A percentile compares a stretch with the other conserved stretches of the same genome.
These are phyloP conservation scores for Syncephalastrum monosporum DNA, from an alignment of 371 early-diverging fungal species.

Conservation along the genomic window DNA sequence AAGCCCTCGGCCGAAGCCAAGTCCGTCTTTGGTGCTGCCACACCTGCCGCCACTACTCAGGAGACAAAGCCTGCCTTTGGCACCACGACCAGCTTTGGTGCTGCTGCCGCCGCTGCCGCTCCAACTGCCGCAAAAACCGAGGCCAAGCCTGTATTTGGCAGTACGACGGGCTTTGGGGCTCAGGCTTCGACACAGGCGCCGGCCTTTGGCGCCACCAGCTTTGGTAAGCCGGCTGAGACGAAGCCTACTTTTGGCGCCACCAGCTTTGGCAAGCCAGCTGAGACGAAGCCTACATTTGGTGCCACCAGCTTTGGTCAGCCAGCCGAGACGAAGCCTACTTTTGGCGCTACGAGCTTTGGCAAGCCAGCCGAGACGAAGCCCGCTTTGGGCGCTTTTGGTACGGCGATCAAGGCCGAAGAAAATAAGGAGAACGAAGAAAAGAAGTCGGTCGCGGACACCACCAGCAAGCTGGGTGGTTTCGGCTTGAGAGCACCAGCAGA, in stretches of 20 bases:
- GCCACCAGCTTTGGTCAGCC: constrained; percentile 12
- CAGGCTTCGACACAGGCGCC: constrained; percentile 9
- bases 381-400: background rate
- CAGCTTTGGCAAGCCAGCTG: constrained; percentile 1
- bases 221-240: constrained; percentile 20
- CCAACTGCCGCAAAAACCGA: background rate
- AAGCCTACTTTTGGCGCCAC: constrained; percentile 21
- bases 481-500: no score
- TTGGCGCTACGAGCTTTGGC: constrained; percentile 1
- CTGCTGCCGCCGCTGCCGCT: no score
- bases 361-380: constrained; percentile 1
- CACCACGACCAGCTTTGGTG: no score
- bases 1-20: no score
- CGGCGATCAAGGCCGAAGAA: background rate
- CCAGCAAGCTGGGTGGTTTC: background rate
- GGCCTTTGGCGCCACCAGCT: constrained; percentile 20
- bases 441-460: no score
- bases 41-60: no score
- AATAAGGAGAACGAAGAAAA: background rate
- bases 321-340: background rate
- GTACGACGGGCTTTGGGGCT: constrained; percentile 14
- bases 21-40: no score
- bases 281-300: constrained; percentile 1
- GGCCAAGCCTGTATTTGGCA: constrained; percentile 19
- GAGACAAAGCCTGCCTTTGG: no score